These are phyloP conservation scores for Trichoderma sp. DNA, from an alignment of 2,329 filamentous ascomycete genomes.

Conservation along the genomic window DNA sequence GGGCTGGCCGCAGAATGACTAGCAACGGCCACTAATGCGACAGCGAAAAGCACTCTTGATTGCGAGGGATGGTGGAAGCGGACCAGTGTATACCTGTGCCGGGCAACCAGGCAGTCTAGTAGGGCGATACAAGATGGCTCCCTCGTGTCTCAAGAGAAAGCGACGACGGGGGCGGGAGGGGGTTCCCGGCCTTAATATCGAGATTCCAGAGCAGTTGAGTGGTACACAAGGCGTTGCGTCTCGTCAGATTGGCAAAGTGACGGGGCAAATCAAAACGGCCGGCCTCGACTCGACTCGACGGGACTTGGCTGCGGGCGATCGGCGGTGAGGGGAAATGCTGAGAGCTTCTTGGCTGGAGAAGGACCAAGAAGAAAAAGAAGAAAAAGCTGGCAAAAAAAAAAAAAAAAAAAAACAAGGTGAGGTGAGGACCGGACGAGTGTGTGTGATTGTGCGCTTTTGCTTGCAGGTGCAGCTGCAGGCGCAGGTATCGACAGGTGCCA, in stretches of 20 bases:
- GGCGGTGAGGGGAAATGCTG: conserved; percentile 19
- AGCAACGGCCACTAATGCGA: neutral
- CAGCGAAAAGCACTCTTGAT: neutral
- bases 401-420: neutral
- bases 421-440: conserved; percentile 4
- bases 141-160: conserved; percentile 16
- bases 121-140: conserved; percentile 15
- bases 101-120: conserved; percentile 1
- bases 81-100: conserved; percentile 5
- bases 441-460: conserved; percentile 1
- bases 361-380: neutral
- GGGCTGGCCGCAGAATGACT: conserved; percentile 2
- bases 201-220: neutral
- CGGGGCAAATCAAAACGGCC: neutral
- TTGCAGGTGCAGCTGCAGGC: neutral
- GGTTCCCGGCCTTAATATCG: conserved; percentile 10
- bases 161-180: neutral
- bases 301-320: conserved; percentile 19
- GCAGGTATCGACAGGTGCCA: neutral
- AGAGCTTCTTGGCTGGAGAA: conserved; percentile 18
- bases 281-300: conserved; percentile 17
- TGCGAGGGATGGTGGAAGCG: conserved; percentile 4
- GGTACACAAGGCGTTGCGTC: neutral
- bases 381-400: neutral
- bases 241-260: neutral